Evolutionary conservation across 306 rosid genomes (phyloP).

Genomic region (Prunus mira): DNA sequence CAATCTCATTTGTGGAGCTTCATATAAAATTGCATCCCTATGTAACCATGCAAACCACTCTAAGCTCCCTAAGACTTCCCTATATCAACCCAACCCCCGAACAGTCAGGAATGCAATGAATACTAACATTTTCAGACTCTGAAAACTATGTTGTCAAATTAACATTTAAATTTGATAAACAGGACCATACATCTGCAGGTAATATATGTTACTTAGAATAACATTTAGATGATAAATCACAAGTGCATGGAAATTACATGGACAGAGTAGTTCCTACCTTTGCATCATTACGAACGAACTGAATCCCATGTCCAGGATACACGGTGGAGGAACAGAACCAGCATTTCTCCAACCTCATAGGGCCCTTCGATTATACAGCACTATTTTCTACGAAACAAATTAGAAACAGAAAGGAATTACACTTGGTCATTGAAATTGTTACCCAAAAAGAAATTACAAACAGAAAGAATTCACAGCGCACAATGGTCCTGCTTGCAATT

Average conservation of each 20-base stretch:
- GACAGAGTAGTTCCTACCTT: constrained; percentile 38
- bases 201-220: background rate
- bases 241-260: background rate
- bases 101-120: background rate
- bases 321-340: constrained; percentile 91
- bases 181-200: background rate
- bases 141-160: too few relatives aligned
- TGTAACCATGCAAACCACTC: background rate
- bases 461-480: too few relatives aligned
- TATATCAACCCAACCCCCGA: background rate
- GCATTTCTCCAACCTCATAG: constrained; percentile 91
- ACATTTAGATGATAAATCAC: background rate
- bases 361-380: background rate
- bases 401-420: background rate
- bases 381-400: background rate
- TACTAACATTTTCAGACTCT: background rate
- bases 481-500: too few relatives aligned
- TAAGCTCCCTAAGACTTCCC: background rate
- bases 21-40: background rate
- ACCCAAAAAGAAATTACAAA: too few relatives aligned
- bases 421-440: too few relatives aligned
- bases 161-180: background rate
- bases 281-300: constrained; percentile 88
- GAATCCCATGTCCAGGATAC: constrained; percentile 93
- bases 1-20: background rate